Conservation (phyloP, 257 asterid species). For the Verbena officinalis region DNA sequence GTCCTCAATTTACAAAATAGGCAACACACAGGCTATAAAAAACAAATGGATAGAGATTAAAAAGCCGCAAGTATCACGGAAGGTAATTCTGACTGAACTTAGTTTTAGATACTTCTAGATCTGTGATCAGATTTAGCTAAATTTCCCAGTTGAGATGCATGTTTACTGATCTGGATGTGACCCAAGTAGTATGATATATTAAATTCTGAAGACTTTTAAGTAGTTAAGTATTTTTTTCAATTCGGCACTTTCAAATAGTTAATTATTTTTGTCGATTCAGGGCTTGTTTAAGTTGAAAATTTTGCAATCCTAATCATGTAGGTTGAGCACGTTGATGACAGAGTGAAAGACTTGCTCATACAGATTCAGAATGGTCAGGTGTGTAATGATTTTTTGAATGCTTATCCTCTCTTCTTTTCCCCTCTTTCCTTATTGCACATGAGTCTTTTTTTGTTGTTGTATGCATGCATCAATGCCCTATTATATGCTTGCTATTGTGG, state of each 20-base stretch:
- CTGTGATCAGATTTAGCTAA: neutral
- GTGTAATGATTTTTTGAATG: conserved; percentile 25
- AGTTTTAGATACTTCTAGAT: conserved; percentile 13
- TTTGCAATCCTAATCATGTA: conserved; percentile 5
- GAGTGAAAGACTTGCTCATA: conserved; percentile 48
- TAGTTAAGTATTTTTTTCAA: too few relatives aligned
- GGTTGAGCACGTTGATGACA: conserved; percentile 64
- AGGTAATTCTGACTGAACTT: conserved; percentile 14
- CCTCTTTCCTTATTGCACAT: conserved; percentile 2
- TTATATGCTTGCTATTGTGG: neutral
- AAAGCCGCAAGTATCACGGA: conserved; percentile 53
- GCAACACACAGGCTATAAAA: conserved; percentile 86
- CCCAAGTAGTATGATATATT: neutral
- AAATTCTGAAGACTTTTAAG: neutral
- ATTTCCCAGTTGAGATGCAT: neutral
- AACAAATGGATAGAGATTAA: conserved; percentile 90
- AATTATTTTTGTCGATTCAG: neutral
- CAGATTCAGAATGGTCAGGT: conserved; percentile 79
- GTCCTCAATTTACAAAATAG: conserved; percentile 47
- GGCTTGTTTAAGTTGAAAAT: neutral
- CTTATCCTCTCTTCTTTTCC: conserved; percentile 8
- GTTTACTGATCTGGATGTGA: neutral
- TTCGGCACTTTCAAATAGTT: too few relatives aligned
- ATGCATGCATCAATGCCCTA: neutral
- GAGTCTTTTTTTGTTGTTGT: conserved; percentile 11